These are phyloP conservation scores for Phyllosticta citrichinensis DNA, from an alignment of 2,329 filamentous ascomycete species.

Conservation along the genomic window DNA sequence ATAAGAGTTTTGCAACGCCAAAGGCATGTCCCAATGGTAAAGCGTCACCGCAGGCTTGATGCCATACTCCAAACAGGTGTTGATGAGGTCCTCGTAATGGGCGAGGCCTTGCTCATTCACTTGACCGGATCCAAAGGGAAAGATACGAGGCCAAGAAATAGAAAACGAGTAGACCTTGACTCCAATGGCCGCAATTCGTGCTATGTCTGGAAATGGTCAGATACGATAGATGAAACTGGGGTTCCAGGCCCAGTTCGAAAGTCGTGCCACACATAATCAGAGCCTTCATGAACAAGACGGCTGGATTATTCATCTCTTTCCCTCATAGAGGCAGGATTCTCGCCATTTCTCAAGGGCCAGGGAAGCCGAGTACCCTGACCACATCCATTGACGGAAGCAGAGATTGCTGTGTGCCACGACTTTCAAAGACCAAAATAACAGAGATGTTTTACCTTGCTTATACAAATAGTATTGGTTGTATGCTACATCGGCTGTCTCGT, in stretches of 20 bases:
- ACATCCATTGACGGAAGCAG: too few relatives aligned
- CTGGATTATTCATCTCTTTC: too few relatives aligned
- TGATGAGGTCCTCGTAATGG: slow-evolving; percentile 42
- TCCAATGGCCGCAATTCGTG: slow-evolving; percentile 25
- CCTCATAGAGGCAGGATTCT: too few relatives aligned
- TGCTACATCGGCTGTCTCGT: slow-evolving; percentile 37
- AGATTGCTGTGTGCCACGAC: too few relatives aligned
- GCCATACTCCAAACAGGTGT: slow-evolving; percentile 32
- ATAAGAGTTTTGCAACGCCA: slow-evolving; percentile 28
- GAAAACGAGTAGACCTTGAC: slow-evolving; percentile 32
- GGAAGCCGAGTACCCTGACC: too few relatives aligned
- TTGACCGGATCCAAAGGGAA: slow-evolving; percentile 34
- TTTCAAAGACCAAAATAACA: too few relatives aligned
- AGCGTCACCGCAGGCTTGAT: slow-evolving; percentile 37
- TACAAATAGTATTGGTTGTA: slow-evolving; percentile 43
- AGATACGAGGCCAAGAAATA: slow-evolving; percentile 41
- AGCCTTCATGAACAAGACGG: too few relatives aligned
- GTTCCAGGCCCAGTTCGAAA: too few relatives aligned
- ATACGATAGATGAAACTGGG: too few relatives aligned
- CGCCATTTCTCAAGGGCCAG: too few relatives aligned
- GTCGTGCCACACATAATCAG: too few relatives aligned
- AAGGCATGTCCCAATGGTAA: slow-evolving; percentile 34
- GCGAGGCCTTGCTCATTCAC: slow-evolving; percentile 38
- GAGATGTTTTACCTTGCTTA: too few relatives aligned
- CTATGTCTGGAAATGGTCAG: slow-evolving; percentile 23